Conservation (phyloP, 192 early-diverging fungal species). For the Coemansia sp. region DNA sequence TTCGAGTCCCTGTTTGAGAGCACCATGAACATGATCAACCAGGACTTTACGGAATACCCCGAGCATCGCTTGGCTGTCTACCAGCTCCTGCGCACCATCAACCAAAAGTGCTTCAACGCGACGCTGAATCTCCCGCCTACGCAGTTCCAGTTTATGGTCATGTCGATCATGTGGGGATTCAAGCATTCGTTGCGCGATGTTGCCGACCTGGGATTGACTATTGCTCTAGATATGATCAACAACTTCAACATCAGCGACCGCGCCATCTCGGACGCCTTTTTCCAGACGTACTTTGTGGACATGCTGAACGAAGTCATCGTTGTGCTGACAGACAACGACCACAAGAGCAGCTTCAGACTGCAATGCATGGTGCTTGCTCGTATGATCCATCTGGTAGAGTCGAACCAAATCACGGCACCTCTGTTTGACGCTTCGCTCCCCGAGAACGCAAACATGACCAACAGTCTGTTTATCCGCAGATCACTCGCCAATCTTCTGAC, state of each 20-base stretch:
- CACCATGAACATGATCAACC: conserved; percentile 99
- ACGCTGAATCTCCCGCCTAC: conserved; percentile 75
- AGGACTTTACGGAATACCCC: conserved; percentile 96
- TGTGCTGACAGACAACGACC: conserved; percentile 93
- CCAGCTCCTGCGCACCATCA: conserved; percentile 89
- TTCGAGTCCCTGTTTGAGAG: conserved; percentile 94
- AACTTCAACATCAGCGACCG: conserved; percentile 80
- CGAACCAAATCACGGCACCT: conserved; percentile 80
- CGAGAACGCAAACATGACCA: conserved; percentile 73
- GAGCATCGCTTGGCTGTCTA: conserved; percentile 97
- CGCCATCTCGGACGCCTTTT: conserved; percentile 79
- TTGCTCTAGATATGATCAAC: conserved; percentile 82
- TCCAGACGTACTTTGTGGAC: conserved; percentile 87
- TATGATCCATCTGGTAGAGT: conserved; percentile 85
- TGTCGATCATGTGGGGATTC: conserved; percentile 97
- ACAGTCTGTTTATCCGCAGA: conserved; percentile 75
- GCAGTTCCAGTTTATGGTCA: conserved; percentile 90
- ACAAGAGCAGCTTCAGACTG: conserved; percentile 95
- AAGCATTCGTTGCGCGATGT: conserved; percentile 99
- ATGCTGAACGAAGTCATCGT: conserved; percentile 95
- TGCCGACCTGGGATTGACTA: conserved; percentile 85
- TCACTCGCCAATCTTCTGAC: conserved; percentile 82
- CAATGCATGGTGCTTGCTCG: conserved; percentile 88
- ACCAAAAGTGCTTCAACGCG: conserved; percentile 90
- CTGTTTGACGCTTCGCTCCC: conserved; percentile 75